Evolutionary conservation across 495 filamentous ascomycete species (phyloP), one percentile per base, ranked within the genome.

Genomic region (Terfezia boudieri): DNA sequence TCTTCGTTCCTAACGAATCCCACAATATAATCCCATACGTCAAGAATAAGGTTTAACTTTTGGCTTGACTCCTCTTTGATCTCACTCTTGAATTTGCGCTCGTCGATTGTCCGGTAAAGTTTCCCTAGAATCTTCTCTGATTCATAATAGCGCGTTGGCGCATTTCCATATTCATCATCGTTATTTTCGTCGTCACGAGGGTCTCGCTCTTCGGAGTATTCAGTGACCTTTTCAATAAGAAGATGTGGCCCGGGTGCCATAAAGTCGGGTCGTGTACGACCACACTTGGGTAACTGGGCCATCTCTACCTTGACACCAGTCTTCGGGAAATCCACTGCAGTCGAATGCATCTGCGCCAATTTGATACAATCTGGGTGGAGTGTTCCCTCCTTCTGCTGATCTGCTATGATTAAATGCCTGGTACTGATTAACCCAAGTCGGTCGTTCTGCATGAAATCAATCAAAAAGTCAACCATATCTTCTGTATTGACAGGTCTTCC

Each of bases 291-390:
- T 35, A 74, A 59, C 37, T 68, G 56, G 1, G 35, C 52, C 50
- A 74, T 67, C 52, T 72, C 64, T 58, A 87, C 84, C 0, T 80
- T 73, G 32, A 77, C 75, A 0, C 86, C 86, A 0, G 81, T 79
- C 63, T 93, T 90, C 2, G 79, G 83, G 58, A 81, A 93, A 64
- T 93, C 85, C 1, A 93, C 86, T 0, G 82, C 84, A 0, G 71
- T 79, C 0, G 84, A 90, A 53, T 81, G 78, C 61, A 90, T 65
- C 53, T 76, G 70, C 4, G 86, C 83, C 1, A 92, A 69, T 11
- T 65, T 67, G 14, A 77, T 64, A 54, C 84, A 89, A 36, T 76
- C 69, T 0, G 58, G 56, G 56, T 83, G 65, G 0, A 68, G 64
- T 0, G 81, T 78, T 0, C 86, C 85, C 0, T 53, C 20, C 0